Base-by-base conservation (phyloP, 1,284 basidiomycete genomes). In the Malassezia sp. region DNA sequence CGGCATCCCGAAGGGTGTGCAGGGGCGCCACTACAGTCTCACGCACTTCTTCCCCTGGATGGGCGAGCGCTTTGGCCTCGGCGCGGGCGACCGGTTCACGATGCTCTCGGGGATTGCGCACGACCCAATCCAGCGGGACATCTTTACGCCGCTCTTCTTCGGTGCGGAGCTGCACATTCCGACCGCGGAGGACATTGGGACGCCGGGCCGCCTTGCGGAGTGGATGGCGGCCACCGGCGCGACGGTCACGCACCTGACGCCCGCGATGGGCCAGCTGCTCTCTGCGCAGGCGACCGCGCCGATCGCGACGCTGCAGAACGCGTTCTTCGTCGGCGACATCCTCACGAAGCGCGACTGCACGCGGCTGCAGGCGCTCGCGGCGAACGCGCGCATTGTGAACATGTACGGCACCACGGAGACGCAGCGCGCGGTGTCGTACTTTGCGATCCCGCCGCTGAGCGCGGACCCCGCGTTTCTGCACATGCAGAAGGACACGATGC, bases 21-120 rank as follows among this genome's bases (percentile, higher is more conserved):
- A 81, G 61, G 93, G 93, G 0, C 76, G 93, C 36, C 93, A 99
- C 71, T 95, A 85, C 73, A 88, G 84, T 58, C 75, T 99, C 57
- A 99, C 93, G 0, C 93, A 97, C 72, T 99, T 97, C 78, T 97
- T 97, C 80, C 91, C 91, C 3, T 99, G 93, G 93, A 97, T 99
- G 93, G 83, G 84, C 17, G 75, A 88, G 68, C 76, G 81, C 15
- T 99, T 97, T 71, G 81, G 78, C 2, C 74, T 99, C 34, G 75
- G 76, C 31, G 75, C 80, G 45, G 73, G 78, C 22, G 87, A 85
- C 51, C 85, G 82, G 71, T 99, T 95, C 67, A 97, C 93, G 1
- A 97, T 99, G 93, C 78, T 99, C 21, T 91, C 87, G 62, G 93
- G 93, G 30, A 99, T 99, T 52, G 93, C 93, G 9, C 93, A 99